phyloP scores from a whole-genome alignment of 176 grass and related monocot genomes.

The bread wheat (Triticum aestivum) region DNA sequence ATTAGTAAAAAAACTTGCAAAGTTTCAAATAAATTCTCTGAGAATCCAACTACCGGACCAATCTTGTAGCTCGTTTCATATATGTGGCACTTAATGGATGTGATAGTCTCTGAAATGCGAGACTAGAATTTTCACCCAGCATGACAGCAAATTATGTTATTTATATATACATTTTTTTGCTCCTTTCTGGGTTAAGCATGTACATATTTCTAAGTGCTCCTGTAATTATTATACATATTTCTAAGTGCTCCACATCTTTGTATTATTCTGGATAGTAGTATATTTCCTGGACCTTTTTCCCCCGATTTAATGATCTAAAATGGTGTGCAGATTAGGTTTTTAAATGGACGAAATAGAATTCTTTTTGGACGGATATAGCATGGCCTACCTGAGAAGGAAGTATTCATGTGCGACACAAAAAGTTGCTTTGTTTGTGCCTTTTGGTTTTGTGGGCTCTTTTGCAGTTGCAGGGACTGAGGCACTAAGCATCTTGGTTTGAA shows the following conservation, averaged over 20 bases:
- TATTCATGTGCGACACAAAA: conserved; percentile 32
- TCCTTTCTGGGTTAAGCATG: neutral
- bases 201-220: neutral
- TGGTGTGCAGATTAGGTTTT: conserved; percentile 64
- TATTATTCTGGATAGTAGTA: conserved; percentile 3
- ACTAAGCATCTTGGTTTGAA: conserved; percentile 21
- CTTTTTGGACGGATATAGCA: conserved; percentile 34
- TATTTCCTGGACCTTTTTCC: conserved; percentile 1
- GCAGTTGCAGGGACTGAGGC: conserved; percentile 43
- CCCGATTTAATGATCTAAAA: conserved; percentile 43
- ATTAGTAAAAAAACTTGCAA: neutral
- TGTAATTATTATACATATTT: neutral
- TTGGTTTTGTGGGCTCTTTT: conserved; percentile 26
- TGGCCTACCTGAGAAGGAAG: conserved; percentile 42
- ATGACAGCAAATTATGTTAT: neutral
- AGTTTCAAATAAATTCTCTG: neutral
- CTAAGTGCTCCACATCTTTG: neutral
- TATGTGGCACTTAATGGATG: conserved; percentile 1
- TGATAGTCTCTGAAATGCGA: neutral
- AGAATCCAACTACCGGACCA: neutral
- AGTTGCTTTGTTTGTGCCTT: conserved; percentile 3
- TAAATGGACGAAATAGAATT: conserved; percentile 46
- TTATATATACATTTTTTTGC: neutral
- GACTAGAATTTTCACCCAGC: neutral
- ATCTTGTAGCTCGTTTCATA: neutral